phyloP scores from a whole-genome alignment of 176 grass and related monocot species.

The Rhipidocladum racemiflorum region DNA sequence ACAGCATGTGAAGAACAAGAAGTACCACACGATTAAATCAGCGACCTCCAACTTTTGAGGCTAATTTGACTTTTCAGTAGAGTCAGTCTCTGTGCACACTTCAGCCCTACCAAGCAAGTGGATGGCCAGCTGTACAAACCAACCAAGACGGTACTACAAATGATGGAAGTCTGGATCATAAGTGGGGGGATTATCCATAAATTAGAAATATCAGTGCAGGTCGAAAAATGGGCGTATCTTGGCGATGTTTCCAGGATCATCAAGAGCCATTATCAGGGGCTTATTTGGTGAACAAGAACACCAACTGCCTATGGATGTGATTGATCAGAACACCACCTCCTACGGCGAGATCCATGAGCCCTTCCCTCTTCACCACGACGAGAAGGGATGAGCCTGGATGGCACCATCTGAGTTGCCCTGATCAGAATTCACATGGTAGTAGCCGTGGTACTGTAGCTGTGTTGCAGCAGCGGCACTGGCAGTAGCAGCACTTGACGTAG shows the following conservation, averaged over 20 bases:
- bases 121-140: slow-evolving; percentile 2
- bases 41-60: background rate
- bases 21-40: slow-evolving; percentile 24
- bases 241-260: slow-evolving; percentile 21
- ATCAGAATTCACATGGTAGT: slow-evolving; percentile 43
- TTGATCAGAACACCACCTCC: background rate
- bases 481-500: background rate
- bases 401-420: slow-evolving; percentile 43
- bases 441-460: slow-evolving; percentile 48
- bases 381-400: slow-evolving; percentile 55
- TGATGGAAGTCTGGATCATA: slow-evolving; percentile 6
- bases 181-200: slow-evolving; percentile 12
- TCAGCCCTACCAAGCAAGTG: slow-evolving; percentile 7
- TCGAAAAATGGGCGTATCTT: slow-evolving; percentile 26
- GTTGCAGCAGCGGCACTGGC: slow-evolving; percentile 9
- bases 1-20: slow-evolving; percentile 37
- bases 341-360: background rate
- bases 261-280: slow-evolving; percentile 12
- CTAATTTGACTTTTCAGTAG: slow-evolving; percentile 5
- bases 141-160: background rate
- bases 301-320: slow-evolving; percentile 29
- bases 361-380: slow-evolving; percentile 51
- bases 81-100: background rate
- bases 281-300: slow-evolving; percentile 32
- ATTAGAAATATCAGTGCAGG: slow-evolving; percentile 29